phyloP scores from a whole-genome alignment of 179 eudicot genomes.

The Heliamphora pulchella region DNA sequence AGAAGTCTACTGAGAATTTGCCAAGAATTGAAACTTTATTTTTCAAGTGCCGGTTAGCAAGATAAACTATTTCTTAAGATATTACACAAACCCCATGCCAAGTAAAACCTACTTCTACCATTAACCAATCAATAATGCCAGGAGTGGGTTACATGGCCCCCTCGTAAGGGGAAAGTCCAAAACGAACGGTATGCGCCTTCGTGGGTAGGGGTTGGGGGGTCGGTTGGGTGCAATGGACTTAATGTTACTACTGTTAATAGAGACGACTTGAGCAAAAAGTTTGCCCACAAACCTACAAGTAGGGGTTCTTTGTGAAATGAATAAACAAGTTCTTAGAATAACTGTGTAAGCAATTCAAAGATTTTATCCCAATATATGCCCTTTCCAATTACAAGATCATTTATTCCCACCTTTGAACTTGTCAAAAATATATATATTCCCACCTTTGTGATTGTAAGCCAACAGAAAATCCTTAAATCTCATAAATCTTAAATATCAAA shows the following conservation, averaged over 20 bases:
- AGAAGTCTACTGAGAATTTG: not conserved
- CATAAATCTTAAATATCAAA: not conserved
- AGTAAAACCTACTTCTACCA: not conserved
- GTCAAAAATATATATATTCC: not conserved
- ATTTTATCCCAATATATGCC: not conserved
- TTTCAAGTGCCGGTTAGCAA: not conserved
- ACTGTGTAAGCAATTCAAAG: too few species aligned
- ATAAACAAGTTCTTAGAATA: too few species aligned
- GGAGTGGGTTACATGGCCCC: not conserved
- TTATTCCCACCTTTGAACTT: not conserved
- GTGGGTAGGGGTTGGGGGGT: too few species aligned
- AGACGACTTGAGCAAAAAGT: too few species aligned
- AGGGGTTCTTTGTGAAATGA: too few species aligned
- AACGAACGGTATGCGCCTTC: too few species aligned
- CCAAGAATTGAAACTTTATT: not conserved
- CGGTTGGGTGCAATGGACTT: too few species aligned
- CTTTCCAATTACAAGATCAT: not conserved
- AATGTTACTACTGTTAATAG: too few species aligned
- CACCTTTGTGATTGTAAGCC: not conserved
- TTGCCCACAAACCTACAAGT: too few species aligned
- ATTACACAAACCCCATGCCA: slow-evolving; percentile 2
- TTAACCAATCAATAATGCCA: not conserved
- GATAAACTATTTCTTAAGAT: not conserved
- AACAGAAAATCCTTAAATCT: not conserved
- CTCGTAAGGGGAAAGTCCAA: too few species aligned